Percentiles rank a stretch among this genome's conserved stretches.
Evolutionary conservation across 2,329 filamentous ascomycete species (phyloP).

Genomic region (Ophiostoma sp.): DNA sequence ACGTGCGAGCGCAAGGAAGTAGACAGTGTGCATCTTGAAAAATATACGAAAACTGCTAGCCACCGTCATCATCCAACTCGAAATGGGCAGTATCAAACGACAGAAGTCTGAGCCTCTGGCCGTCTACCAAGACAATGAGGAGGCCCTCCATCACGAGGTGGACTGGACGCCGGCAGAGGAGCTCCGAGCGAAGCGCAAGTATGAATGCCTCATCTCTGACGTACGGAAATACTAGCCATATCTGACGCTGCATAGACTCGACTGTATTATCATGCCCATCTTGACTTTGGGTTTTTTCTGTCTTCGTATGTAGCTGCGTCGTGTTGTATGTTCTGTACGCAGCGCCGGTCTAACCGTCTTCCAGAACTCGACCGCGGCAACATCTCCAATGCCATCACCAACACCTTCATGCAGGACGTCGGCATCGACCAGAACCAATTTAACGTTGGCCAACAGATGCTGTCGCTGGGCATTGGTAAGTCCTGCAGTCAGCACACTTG

Average conservation of each 20-base stretch:
- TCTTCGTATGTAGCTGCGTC: neutral
- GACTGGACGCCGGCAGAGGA: constrained; percentile 1
- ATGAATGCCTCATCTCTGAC: neutral
- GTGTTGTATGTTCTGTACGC: neutral
- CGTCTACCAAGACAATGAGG: neutral
- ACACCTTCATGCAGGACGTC: constrained; percentile 2
- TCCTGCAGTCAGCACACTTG: neutral
- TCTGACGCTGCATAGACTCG: neutral
- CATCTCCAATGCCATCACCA: constrained; percentile 8
- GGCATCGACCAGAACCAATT: constrained; percentile 9
- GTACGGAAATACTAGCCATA: neutral
- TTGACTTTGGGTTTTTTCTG: neutral
- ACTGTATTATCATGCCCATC: constrained; percentile 7
- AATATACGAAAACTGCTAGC: neutral
- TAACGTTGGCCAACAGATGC: constrained; percentile 7
- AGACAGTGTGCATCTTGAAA: neutral
- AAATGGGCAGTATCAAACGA: neutral
- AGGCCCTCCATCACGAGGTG: neutral
- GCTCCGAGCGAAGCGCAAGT: constrained; percentile 8
- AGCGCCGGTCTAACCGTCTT: neutral
- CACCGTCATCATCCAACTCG: neutral
- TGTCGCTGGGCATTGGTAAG: constrained; percentile 5
- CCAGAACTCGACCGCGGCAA: constrained; percentile 7
- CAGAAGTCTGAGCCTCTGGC: neutral
- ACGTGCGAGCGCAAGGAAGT: neutral